Conservation (phyloP, 164 flowering plant genomes). For the Stephania cephalantha region DNA sequence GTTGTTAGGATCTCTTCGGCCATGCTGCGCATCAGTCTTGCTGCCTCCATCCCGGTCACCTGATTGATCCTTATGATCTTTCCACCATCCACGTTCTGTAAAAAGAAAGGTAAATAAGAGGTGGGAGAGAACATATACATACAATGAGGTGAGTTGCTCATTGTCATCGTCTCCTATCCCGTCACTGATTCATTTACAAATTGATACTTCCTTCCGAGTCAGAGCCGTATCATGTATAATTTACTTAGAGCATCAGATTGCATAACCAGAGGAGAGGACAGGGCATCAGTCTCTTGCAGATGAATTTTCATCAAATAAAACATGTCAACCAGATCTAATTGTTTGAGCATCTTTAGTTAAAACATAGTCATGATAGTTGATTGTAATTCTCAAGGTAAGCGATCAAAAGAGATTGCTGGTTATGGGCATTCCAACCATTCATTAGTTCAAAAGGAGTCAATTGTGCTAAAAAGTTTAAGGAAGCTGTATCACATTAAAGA, state of each 20-base stretch:
- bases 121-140: not conserved
- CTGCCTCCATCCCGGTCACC: constrained; percentile 22
- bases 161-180: not conserved
- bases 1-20: constrained; percentile 39
- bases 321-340: not conserved
- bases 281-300: not conserved
- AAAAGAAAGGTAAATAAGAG: constrained; percentile 4
- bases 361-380: too few relatives aligned
- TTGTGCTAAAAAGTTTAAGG: not conserved
- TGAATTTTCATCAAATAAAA: not conserved
- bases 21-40: constrained; percentile 17
- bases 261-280: not conserved
- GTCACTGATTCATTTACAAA: too few relatives aligned
- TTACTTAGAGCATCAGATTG: not conserved
- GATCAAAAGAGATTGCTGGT: not conserved
- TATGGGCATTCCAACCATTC: not conserved
- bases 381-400: too few relatives aligned
- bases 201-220: not conserved
- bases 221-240: not conserved
- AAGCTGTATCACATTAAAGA: not conserved
- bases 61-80: constrained; percentile 38
- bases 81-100: constrained; percentile 56
- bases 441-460: not conserved
- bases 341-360: too few relatives aligned
- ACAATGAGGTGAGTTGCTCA: not conserved